Evolutionary conservation across 73 alveolate species (phyloP), one percentile per base, ranked within the genome.

Genomic region (Diophrys appendiculata): DNA sequence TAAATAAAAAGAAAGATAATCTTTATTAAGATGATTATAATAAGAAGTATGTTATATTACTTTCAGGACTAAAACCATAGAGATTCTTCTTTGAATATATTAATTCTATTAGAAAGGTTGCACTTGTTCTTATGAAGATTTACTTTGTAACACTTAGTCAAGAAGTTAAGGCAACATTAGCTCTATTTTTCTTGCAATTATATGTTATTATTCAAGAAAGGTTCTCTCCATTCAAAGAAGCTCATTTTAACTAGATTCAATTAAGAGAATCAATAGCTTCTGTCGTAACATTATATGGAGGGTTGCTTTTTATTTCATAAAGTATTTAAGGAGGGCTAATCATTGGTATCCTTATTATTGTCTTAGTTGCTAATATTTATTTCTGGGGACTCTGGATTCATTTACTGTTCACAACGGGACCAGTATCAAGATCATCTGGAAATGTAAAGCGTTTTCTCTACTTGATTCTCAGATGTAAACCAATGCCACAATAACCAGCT

Each of bases 201-300:
- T 67, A 3, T 67, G 26, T 3, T 3, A 31, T 24, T 1, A 25
- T 67, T 3, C 29, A 67, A 28, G 26, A 29, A 22, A 67, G 31
- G 24, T 3, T 67, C 24, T 23, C 23, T 3, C 75, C 75, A n/a
- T 67, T 26, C 24, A 29, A 25, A 24, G 29, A 23, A 3, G 75
- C 5, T 1, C 18, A 67, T 27, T 67, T 26, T 54, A 67, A 67
- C 54, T 14, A 25, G 5, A 2, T 67, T 3, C 26, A 23, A 31
- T 26, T 3, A 3, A 67, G 75, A 67, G 75, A 67, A 67, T 11
- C 31, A 3, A 5, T 67, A 3, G 75, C 75, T 26, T 67, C 75
- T 3, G 75, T 67, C 18, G 31, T 18, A 3, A 31, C 53, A 26
- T 3, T 67, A 3, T 5, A 25, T 67, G 31, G 54, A 3, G 60